Conservation (phyloP, 2,329 filamentous ascomycete species). For the Xylaria sp. region DNA sequence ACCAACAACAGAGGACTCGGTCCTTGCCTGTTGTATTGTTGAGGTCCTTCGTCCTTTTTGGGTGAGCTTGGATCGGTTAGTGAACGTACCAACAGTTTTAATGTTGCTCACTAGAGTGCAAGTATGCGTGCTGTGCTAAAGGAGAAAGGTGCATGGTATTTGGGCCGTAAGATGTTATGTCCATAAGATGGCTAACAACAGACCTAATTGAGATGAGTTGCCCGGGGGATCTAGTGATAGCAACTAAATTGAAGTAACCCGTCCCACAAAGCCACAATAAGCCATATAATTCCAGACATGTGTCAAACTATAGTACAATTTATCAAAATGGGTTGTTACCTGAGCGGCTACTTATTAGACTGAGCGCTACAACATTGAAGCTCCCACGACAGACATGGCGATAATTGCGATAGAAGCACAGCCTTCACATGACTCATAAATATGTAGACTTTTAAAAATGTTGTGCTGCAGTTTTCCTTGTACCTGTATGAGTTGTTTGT, state of each 20-base stretch:
- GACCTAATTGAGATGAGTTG: not conserved
- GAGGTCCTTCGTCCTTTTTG: conserved; percentile 2
- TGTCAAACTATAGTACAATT: not conserved
- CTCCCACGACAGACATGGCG: not conserved
- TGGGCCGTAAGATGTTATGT: not conserved
- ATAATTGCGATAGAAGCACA: not conserved
- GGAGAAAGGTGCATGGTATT: not conserved
- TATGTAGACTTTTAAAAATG: no score
- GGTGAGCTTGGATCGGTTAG: not conserved
- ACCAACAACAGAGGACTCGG: not conserved
- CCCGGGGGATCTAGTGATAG: not conserved
- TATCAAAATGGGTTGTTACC: not conserved
- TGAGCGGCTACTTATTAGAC: no score
- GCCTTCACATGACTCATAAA: not conserved
- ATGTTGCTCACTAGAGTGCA: not conserved
- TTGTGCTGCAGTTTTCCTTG: no score
- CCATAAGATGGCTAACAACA: not conserved
- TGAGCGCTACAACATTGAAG: not conserved
- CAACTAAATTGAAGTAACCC: not conserved
- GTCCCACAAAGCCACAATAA: not conserved
- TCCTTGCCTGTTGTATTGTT: no score
- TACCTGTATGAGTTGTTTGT: not conserved
- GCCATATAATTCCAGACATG: not conserved
- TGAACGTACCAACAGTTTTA: not conserved
- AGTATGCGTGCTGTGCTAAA: not conserved